phyloP scores from a whole-genome alignment of 108 stramenopile genomes.

The Ochromonas danica region DNA sequence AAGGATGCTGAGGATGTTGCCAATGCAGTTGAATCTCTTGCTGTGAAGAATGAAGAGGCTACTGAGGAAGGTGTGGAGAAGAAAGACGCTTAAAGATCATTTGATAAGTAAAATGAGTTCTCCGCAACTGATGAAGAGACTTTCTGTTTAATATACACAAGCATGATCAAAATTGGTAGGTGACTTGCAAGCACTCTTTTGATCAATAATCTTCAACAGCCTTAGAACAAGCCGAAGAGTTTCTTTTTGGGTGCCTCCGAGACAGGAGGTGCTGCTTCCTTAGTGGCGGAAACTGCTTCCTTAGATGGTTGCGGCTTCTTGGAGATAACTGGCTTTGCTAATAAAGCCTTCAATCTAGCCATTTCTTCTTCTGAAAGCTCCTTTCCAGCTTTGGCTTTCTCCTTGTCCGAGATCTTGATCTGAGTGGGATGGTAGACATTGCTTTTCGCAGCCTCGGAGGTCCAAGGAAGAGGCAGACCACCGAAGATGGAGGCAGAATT shows the following conservation, averaged over 20 bases:
- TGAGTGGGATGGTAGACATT: too few relatives aligned
- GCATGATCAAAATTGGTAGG: too few relatives aligned
- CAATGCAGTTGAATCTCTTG: constrained; percentile 64
- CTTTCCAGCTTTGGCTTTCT: not conserved
- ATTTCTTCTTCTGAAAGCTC: not conserved
- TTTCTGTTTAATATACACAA: too few relatives aligned
- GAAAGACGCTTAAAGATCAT: not conserved
- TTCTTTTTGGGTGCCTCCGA: not conserved
- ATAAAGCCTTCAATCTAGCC: not conserved
- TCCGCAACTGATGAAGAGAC: too few relatives aligned
- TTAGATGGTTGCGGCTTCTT: not conserved
- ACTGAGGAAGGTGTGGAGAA: constrained; percentile 68
- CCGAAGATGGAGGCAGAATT: not conserved
- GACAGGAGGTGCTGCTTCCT: not conserved
- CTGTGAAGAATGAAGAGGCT: constrained; percentile 63
- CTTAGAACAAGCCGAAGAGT: not conserved
- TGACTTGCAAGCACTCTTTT: too few relatives aligned
- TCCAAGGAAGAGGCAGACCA: not conserved
- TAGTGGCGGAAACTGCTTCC: not conserved
- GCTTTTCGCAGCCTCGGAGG: not conserved
- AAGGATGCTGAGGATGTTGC: constrained; percentile 29
- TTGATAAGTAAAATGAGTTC: too few relatives aligned
- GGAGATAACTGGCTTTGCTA: not conserved
- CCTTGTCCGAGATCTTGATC: not conserved
- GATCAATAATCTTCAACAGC: too few relatives aligned